Percentiles rank a stretch among this genome's conserved stretches.
phyloP scores from a whole-genome alignment of 768 basidiomycete genomes.

The Pleurotus ostreatus region DNA sequence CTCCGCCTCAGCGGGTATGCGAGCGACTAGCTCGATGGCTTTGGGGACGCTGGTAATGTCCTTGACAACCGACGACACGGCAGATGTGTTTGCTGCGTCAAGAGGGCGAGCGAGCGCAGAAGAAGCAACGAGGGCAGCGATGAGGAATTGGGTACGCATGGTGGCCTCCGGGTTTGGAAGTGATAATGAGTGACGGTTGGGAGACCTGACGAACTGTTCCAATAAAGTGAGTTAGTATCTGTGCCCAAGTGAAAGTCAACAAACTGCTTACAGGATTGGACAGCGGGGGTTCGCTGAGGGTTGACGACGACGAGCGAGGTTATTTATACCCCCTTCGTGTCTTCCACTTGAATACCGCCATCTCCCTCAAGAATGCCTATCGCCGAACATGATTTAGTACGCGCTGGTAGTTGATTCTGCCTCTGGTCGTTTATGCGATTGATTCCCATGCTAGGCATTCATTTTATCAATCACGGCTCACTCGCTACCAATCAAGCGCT shows the following conservation, averaged over 20 bases:
- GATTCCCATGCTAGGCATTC: too few relatives aligned
- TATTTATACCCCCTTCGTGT: background rate
- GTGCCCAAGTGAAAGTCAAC: background rate
- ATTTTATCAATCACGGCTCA: too few relatives aligned
- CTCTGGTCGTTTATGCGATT: too few relatives aligned
- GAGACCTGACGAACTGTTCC: background rate
- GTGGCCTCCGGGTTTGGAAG: background rate
- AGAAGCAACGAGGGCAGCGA: conserved; percentile 3
- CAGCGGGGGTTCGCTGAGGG: background rate
- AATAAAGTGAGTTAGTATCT: background rate
- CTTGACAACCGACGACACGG: background rate
- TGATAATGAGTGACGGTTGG: background rate
- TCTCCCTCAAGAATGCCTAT: too few relatives aligned
- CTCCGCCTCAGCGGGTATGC: background rate
- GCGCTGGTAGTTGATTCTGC: too few relatives aligned
- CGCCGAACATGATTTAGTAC: too few relatives aligned
- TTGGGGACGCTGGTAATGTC: background rate
- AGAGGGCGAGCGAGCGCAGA: background rate
- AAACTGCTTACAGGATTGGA: background rate
- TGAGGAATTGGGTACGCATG: conserved; percentile 9
- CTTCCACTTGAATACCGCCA: too few relatives aligned
- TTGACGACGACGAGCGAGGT: background rate
- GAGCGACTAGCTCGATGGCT: background rate
- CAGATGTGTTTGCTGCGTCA: background rate
- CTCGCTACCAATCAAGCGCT: too few relatives aligned